phyloP scores from a whole-genome alignment of 2,329 filamentous ascomycete genomes.

The Bertia moriformis region DNA sequence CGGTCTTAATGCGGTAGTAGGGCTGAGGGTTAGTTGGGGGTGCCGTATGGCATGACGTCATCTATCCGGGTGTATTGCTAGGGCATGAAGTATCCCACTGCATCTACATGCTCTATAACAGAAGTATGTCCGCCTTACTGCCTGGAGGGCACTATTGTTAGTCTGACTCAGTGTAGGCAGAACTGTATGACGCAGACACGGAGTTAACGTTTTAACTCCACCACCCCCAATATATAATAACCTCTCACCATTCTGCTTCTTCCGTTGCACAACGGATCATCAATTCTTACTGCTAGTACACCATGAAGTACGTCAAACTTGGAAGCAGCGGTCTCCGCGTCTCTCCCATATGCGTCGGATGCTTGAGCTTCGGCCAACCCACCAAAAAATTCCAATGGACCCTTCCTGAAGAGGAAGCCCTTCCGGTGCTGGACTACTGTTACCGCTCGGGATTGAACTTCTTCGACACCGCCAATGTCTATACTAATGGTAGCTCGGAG shows the following conservation, averaged over 20 bases:
- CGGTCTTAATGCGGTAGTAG: no score
- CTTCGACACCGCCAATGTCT: conserved; percentile 12
- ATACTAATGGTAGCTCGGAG: conserved; percentile 30
- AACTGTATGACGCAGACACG: no score
- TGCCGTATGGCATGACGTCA: background rate
- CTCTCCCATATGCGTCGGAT: conserved; percentile 2
- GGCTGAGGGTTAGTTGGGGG: no score
- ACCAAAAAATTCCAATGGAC: conserved; percentile 16
- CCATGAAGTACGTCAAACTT: conserved; percentile 2
- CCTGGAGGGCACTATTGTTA: background rate
- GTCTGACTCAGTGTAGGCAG: background rate
- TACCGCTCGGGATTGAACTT: conserved; percentile 8
- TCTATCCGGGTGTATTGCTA: no score
- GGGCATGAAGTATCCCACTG: no score
- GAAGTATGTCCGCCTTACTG: no score
- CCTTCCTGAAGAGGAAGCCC: conserved; percentile 17
- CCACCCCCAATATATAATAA: no score
- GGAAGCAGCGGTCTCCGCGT: conserved; percentile 2
- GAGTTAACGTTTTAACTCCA: no score
- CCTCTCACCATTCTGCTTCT: no score
- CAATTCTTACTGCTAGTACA: background rate
- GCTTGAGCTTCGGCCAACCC: conserved; percentile 2
- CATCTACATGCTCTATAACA: no score
- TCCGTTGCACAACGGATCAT: no score
- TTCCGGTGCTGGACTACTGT: conserved; percentile 16